Evolutionary conservation across 495 filamentous ascomycete species (phyloP).

Genomic region (Clavariopsis aquatica): DNA sequence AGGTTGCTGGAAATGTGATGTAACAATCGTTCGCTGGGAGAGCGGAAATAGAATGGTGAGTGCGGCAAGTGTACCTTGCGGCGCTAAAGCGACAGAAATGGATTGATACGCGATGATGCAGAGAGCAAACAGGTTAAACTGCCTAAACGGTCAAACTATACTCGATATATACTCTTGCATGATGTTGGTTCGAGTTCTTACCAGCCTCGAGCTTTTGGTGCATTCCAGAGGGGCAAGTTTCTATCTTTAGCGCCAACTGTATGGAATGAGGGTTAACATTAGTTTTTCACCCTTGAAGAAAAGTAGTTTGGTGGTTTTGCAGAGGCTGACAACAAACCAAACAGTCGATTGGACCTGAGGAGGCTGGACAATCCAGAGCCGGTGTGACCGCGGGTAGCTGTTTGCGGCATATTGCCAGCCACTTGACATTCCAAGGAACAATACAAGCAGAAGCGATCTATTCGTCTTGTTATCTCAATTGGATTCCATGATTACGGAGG

Average conservation of each 20-base stretch:
- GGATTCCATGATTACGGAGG: background rate
- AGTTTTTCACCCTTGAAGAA: slow-evolving; percentile 24
- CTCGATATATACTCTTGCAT: slow-evolving; percentile 37
- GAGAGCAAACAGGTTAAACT: slow-evolving; percentile 35
- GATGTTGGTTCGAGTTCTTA: slow-evolving; percentile 21
- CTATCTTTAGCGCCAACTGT: slow-evolving; percentile 28
- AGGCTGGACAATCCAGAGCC: slow-evolving; percentile 19
- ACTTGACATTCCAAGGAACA: slow-evolving; percentile 22
- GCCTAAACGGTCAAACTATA: slow-evolving; percentile 28
- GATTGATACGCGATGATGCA: slow-evolving; percentile 30
- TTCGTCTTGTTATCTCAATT: background rate
- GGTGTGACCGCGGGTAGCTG: slow-evolving; percentile 10
- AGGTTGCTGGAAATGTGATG: slow-evolving; percentile 17
- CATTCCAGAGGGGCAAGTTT: slow-evolving; percentile 24
- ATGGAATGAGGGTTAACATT: slow-evolving; percentile 33
- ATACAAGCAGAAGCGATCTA: no score
- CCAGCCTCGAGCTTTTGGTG: slow-evolving; percentile 29
- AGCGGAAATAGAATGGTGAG: background rate
- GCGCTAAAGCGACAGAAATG: slow-evolving; percentile 22
- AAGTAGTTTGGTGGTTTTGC: slow-evolving; percentile 24
- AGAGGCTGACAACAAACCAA: slow-evolving; percentile 26
- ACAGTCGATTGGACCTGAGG: slow-evolving; percentile 9
- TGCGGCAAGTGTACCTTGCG: slow-evolving; percentile 25
- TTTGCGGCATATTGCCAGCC: slow-evolving; percentile 27
- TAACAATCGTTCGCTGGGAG: slow-evolving; percentile 13